Base-by-base conservation (phyloP, 805 yeast genomes). In the Metschnikowia matae region DNA sequence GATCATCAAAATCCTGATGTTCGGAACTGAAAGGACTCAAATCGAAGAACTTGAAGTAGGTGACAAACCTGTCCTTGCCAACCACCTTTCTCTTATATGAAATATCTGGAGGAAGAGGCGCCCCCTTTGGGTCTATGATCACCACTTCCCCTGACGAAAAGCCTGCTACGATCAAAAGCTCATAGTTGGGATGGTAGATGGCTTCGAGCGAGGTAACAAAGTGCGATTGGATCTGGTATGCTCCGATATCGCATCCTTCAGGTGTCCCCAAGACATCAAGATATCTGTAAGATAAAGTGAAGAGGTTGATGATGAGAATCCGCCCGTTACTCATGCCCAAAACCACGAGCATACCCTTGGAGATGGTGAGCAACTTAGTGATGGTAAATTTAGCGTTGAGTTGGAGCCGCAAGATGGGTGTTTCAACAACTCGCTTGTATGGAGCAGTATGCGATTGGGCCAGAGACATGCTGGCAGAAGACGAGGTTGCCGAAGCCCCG, bases 301-400 rank as follows among this genome's bases (percentile, higher is more conserved):
- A 52, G 62, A 84, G 77, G 54, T 84, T 86, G 34, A 83, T 53
- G 77, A 89, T 75, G 5, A 85, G 54, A 2, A 86, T 63, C 56
- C 83, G 89, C n/a, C 92, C 89, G 1, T 82, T 67, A 17, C 84
- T 79, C 54, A 82, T 77, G 1, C 92, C 94, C 17, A 84, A 54
- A 2, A 82, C 66, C 6, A 83, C 69, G 46, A 83, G 83, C 6
- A 85, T 66, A 35, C 68, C 68, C 6, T 61, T 40, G 3, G 60
- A 58, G 48, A 71, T 69, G 2, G 72, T 52, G 14, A 69, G 61
- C 37, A 78, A 48, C 4, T 71, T 59, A 0, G 83, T 76, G 1
- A 78, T 67, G 10, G 77, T 59, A n/a, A 71, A 60, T 3, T 59
- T 54, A 3, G 68, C 44, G 20, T 58, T 63, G 43, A 79, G 65